Base-by-base conservation (phyloP, 1,284 basidiomycete species). In the Leccinum fuscescens region DNA sequence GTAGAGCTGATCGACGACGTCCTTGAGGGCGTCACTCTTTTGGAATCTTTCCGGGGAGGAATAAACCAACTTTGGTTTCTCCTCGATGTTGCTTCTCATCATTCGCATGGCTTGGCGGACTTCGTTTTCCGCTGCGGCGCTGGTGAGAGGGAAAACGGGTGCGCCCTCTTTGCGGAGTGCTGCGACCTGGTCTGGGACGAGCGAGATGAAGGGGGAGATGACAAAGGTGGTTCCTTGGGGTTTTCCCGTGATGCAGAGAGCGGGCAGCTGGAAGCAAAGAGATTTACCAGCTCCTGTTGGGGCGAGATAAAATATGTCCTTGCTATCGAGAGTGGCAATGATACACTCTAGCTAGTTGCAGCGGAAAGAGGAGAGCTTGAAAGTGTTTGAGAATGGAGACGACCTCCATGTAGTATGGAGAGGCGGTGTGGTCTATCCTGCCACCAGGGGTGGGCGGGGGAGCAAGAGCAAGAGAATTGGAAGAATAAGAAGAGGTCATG, bases 241-340 rank as follows among this genome's bases (percentile, higher is more conserved):
- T 66, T 77, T 82, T 4, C 93, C 94, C 1, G 77, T 77, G 39
- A 80, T 79, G 69, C 94, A 90, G 20, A 97, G 81, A 1, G 95
- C 96, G 0, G 96, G 96, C 0, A 98, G 83, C 69, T 91, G 89
- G 68, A 86, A 95, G 65, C 91, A 94, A 48, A 95, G 77, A 67
- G 88, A 90, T 77, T 98, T 98, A 1, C 96, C 96, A 6, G 95
- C 96, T 29, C 96, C 96, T 0, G 96, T 99, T 0, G 97, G 96
- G 88, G 98, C 96, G 6, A 99, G 82, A 17, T 98, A 93, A 66
- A 98, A 95, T 14, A 95, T 93, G 69, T 99, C 96, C 54, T 81
- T 83, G 3, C 91, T 94, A 1, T 81, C 79, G 73, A 99, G 79
- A 0, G 92, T 89, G 3, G 89, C 89, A 55, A 87, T 84, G 67